Base-by-base conservation (phyloP, 257 asterid genomes). In the Solanum paucissectum region DNA sequence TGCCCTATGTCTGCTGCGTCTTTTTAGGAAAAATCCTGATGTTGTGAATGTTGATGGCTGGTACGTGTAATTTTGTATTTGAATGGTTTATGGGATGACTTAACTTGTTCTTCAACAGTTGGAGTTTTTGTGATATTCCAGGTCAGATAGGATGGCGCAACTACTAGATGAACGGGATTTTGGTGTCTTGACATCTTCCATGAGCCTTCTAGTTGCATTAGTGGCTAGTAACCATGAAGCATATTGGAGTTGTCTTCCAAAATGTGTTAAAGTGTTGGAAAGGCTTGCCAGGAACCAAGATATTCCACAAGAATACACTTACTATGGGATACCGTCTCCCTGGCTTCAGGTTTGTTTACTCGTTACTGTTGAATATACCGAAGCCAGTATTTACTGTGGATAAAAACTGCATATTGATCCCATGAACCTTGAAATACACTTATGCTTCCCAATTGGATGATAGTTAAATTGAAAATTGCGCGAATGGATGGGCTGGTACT, bases 21-120 rank as follows among this genome's bases (percentile, higher is more conserved):
- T 98, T 84, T 98, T 87, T 87, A 92, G 99, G 86, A 96, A 98
- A 92, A 98, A 98, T 91, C 98, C 99, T 20, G 99, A 98, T 87
- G 99, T 96, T 88, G 96, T 98, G 88, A 98, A 96, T 90, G 98
- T 96, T 75, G 99, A 98, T 94, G 99, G 99, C 93, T 96, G 99
- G 99, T 95, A 90, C 38, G 62, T 64, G 10, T 49, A 38, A 9
- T 33, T 83, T 33, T 42, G 69, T 49, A 32, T 49, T 71, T 38
- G 34, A 71, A 71, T 91, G 42, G 33, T 33, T 14, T 25, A 58
- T 42, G 69, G 79, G 32, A 20, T 52, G 81, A 62, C 52, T 58
- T 69, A 7, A 74, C 37, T 42, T 9, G 33, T 87, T 36, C 33
- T 64, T 79, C 74, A 64, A 88, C 83, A 46, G 62, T 52, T 69